Percentiles rank a stretch among this genome's conserved stretches.
These are phyloP conservation scores for Trichaptum fuscoviolaceum DNA, from an alignment of 768 basidiomycete genomes.

Conservation along the genomic window DNA sequence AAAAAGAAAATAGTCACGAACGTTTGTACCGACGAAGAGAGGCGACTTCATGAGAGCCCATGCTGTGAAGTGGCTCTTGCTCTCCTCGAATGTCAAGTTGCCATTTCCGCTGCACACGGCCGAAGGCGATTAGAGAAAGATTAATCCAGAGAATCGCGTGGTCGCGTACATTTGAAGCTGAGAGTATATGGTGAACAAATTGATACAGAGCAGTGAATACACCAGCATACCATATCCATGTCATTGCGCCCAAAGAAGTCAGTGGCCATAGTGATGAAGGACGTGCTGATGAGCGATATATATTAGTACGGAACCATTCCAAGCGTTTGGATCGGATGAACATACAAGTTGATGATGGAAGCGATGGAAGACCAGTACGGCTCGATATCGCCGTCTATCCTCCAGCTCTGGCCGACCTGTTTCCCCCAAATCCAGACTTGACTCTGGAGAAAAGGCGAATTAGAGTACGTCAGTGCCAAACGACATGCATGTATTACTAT, in stretches of 20 bases:
- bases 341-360: slow-evolving; percentile 50
- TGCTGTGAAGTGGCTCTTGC: slow-evolving; percentile 66
- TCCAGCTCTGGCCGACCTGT: slow-evolving; percentile 58
- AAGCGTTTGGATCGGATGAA: background rate
- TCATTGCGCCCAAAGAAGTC: slow-evolving; percentile 69
- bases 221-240: slow-evolving; percentile 51
- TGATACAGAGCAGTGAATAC: slow-evolving; percentile 8
- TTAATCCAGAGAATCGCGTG: background rate
- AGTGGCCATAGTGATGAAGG: slow-evolving; percentile 55
- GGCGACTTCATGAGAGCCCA: slow-evolving; percentile 72
- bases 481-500: background rate
- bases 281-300: slow-evolving; percentile 39
- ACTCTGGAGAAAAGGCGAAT: slow-evolving; percentile 27
- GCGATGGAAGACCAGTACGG: slow-evolving; percentile 47
- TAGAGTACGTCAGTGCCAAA: background rate
- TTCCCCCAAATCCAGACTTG: slow-evolving; percentile 63
- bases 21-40: slow-evolving; percentile 56
- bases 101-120: slow-evolving; percentile 51
- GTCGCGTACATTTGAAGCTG: slow-evolving; percentile 53
- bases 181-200: slow-evolving; percentile 3
- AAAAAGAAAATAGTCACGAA: slow-evolving; percentile 23
- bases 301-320: slow-evolving; percentile 2
- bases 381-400: slow-evolving; percentile 39
- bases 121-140: slow-evolving; percentile 7
- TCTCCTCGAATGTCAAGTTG: slow-evolving; percentile 53